Evolutionary conservation across 441 rosid genomes (phyloP), one percentile per base, ranked within the genome.

Genomic region (Corymbia citriodora): DNA sequence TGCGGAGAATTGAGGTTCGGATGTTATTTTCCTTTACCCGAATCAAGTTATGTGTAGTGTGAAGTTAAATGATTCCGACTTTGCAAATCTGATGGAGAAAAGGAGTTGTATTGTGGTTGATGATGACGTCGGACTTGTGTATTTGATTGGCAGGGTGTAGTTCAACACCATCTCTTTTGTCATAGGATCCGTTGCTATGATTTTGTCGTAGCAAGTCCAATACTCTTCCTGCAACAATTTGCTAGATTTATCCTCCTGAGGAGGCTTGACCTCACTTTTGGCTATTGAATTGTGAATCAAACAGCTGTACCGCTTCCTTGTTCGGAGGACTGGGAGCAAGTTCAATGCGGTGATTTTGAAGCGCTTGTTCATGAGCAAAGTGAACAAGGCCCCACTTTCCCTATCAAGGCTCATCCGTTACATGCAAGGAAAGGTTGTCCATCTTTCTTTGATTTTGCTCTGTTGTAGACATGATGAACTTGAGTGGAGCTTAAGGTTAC

Each of bases 291-390:
- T 79, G 68, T 82, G 49, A 89, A 79, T 79, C 15, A 1, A 87
- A 70, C 90, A 98, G 99, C 93, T 98, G 57, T 98, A 97, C 91
- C 94, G 98, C 45, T 98, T 98, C 93, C 91, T 98, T 74, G 99
- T 96, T 48, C 94, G 99, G 94, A 96, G 99, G 91, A 97, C 99
- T 0, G 93, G 94, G 7, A 98, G 99, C 95, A 96, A 94, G 91
- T 98, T 97, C 96, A 96, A 96, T 94, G 97, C 95, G 1, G 99
- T 98, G 93, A 95, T 98, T 23, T 90, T 98, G 94, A 98, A 97
- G 96, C 95, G 99, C 90, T 91, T 98, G 81, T 98, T 96, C 90
- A 98, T 97, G 99, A 98, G 99, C 95, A 97, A 95, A 94, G 95
- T 94, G 87, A 97, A 98, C 96, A 97, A 96, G 94, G 89, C 99